Conservation (phyloP, 345 rosid species). For the Aegle marmelos region DNA sequence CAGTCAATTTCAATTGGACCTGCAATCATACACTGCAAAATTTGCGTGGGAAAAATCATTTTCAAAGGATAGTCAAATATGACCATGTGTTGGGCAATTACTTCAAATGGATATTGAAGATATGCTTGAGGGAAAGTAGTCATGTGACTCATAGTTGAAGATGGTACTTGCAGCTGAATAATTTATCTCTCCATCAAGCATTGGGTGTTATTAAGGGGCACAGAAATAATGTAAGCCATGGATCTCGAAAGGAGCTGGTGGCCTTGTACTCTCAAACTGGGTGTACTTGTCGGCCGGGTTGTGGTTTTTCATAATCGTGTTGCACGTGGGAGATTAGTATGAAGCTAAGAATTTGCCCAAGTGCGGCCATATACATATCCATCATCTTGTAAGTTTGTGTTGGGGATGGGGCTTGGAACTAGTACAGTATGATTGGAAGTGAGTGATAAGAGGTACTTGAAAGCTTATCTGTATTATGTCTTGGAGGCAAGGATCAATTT, state of each 20-base stretch:
- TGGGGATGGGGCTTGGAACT: neutral
- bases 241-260: neutral
- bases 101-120: constrained; percentile 26
- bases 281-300: neutral
- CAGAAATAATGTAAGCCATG: constrained; percentile 5
- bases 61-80: neutral
- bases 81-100: neutral
- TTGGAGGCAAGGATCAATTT: neutral
- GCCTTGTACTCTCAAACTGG: neutral
- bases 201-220: constrained; percentile 5
- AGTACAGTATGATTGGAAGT: neutral
- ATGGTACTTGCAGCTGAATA: neutral
- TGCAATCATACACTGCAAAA: neutral
- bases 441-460: neutral
- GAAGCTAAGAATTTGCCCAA: neutral
- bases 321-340: neutral
- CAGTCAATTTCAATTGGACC: neutral
- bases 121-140: constrained; percentile 28
- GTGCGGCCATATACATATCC: too few relatives aligned
- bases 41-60: neutral
- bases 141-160: constrained; percentile 26
- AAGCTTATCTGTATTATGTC: neutral
- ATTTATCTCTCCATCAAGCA: neutral
- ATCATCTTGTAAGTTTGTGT: neutral
- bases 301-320: neutral